These are phyloP conservation scores for Aureobasidium sp. DNA, from an alignment of 2,329 filamentous ascomycete species.

Conservation along the genomic window DNA sequence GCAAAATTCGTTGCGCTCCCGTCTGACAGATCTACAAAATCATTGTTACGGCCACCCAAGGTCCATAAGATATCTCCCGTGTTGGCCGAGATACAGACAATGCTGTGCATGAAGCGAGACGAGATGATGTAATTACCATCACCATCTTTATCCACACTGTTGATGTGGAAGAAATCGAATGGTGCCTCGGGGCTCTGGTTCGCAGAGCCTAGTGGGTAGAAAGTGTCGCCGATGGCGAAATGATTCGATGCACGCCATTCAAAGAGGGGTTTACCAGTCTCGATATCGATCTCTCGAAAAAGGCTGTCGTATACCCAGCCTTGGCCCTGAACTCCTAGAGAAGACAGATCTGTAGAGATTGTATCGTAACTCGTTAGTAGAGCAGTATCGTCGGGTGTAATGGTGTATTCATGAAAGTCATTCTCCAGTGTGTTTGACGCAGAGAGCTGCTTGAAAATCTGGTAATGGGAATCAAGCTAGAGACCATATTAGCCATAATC, in stretches of 20 bases:
- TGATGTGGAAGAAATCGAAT: conserved; percentile 46
- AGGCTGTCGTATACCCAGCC: conserved; percentile 37
- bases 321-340: conserved; percentile 18
- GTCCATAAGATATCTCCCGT: conserved; percentile 42
- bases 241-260: conserved; percentile 34
- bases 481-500: neutral
- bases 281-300: conserved; percentile 38
- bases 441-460: conserved; percentile 22
- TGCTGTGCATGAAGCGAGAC: conserved; percentile 37
- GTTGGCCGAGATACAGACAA: conserved; percentile 38
- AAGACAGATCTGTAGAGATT: conserved; percentile 22
- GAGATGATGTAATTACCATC: conserved; percentile 45
- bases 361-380: conserved; percentile 38
- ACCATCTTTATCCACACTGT: conserved; percentile 42
- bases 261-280: conserved; percentile 32
- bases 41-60: conserved; percentile 22
- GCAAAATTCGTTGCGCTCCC: conserved; percentile 23
- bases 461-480: conserved; percentile 22
- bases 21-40: conserved; percentile 12
- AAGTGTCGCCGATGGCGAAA: conserved; percentile 25
- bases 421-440: conserved; percentile 29
- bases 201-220: conserved; percentile 30
- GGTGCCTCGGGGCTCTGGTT: conserved; percentile 32
- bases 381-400: conserved; percentile 34
- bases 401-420: conserved; percentile 36